Evolutionary conservation across 805 yeast species (phyloP).

Genomic region (Brettanomyces custersianus): DNA sequence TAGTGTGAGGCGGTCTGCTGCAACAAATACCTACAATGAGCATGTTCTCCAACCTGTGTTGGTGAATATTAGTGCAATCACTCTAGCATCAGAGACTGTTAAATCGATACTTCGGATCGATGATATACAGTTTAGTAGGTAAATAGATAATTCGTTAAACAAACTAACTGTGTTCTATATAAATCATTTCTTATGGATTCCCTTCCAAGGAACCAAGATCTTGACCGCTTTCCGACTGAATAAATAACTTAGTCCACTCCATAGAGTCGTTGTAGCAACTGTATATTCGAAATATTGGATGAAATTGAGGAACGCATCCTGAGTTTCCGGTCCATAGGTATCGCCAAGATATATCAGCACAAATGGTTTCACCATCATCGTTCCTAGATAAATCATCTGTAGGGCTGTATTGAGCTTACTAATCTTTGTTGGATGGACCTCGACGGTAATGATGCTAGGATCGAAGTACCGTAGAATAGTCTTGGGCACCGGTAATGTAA

Average conservation of each 20-base stretch:
- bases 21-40: constrained; percentile 84
- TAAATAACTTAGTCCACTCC: constrained; percentile 73
- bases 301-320: constrained; percentile 16
- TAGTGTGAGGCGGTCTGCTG: constrained; percentile 87
- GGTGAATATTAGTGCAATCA: constrained; percentile 88
- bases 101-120: constrained; percentile 94
- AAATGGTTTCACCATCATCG: constrained; percentile 49
- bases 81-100: constrained; percentile 93
- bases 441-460: constrained; percentile 70
- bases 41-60: constrained; percentile 95
- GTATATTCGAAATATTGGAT: constrained; percentile 35
- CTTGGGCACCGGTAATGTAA: constrained; percentile 66
- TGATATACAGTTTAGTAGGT: constrained; percentile 90
- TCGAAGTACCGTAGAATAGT: constrained; percentile 71
- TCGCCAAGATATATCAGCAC: constrained; percentile 27
- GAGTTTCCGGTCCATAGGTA: constrained; percentile 16
- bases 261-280: constrained; percentile 62
- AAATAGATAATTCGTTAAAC: no score
- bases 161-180: no score
- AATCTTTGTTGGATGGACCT: constrained; percentile 77
- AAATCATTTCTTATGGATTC: no score
- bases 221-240: constrained; percentile 63
- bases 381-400: constrained; percentile 83
- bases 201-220: constrained; percentile 6
- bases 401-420: constrained; percentile 86